Conservation (phyloP, 179 eudicot species). For the Beta macrorhiza region DNA sequence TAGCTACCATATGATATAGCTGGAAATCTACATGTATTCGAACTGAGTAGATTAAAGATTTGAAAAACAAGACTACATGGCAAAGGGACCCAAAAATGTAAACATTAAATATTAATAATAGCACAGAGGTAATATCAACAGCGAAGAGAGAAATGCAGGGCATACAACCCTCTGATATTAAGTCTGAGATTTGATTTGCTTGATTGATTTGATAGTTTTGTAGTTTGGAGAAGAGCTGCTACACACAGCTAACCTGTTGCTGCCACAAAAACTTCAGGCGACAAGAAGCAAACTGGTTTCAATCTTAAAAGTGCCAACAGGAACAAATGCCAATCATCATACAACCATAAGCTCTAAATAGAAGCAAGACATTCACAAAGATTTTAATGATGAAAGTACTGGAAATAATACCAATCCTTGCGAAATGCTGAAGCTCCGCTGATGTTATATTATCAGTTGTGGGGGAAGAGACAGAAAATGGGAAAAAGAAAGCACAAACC, state of each 20-base stretch:
- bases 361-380: neutral
- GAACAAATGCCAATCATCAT: slow-evolving; percentile 22
- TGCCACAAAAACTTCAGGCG: slow-evolving; percentile 78
- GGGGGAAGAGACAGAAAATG: neutral
- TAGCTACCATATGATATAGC: neutral
- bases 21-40: neutral
- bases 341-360: slow-evolving; percentile 19
- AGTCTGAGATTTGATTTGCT: slow-evolving; percentile 84
- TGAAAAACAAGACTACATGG: neutral
- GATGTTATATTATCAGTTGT: neutral
- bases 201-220: slow-evolving; percentile 72
- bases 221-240: slow-evolving; percentile 96
- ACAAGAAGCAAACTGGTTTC: slow-evolving; percentile 54
- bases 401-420: slow-evolving; percentile 3
- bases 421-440: neutral
- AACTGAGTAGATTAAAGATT: neutral
- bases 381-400: neutral
- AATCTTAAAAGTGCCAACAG: slow-evolving; percentile 28
- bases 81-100: neutral
- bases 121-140: slow-evolving; percentile 26
- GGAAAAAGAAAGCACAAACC: neutral
- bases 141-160: slow-evolving; percentile 77
- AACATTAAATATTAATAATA: neutral
- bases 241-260: slow-evolving; percentile 83
- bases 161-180: slow-evolving; percentile 86